A percentile compares a stretch with the other conserved stretches of the same genome.
phyloP scores from a whole-genome alignment of 345 rosid species.

The Pistacia atlantica region DNA sequence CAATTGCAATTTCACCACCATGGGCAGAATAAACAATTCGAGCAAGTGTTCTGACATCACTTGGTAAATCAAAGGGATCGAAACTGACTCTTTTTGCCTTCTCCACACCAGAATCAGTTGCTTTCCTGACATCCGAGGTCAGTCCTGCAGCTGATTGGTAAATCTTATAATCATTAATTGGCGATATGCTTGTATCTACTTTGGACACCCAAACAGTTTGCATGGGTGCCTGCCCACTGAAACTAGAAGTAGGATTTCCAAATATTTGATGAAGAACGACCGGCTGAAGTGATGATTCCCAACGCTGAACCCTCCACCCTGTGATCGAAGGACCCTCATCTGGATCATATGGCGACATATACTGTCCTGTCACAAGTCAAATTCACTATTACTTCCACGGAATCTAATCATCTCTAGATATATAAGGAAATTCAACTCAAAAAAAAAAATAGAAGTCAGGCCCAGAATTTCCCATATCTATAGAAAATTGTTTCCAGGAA shows the following conservation, averaged over 20 bases:
- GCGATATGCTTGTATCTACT: constrained; percentile 94
- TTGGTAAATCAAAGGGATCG: constrained; percentile 98
- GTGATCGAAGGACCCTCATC: constrained; percentile 99
- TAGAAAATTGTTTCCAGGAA: background rate
- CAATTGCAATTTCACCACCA: constrained; percentile 97
- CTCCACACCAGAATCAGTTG: constrained; percentile 54
- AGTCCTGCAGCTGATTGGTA: constrained; percentile 62
- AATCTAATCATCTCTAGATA: constrained; percentile 6
- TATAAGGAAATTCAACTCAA: background rate
- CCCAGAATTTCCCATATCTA: background rate
- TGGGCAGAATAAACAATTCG: constrained; percentile 98
- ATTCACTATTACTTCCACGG: constrained; percentile 8
- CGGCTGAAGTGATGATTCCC: constrained; percentile 98
- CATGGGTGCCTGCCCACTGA: constrained; percentile 93
- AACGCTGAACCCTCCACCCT: constrained; percentile 99
- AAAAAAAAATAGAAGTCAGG: background rate
- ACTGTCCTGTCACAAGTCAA: constrained; percentile 67
- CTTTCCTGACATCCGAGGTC: constrained; percentile 51
- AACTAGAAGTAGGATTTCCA: constrained; percentile 90
- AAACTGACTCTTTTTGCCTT: constrained; percentile 71
- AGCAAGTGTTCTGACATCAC: constrained; percentile 93
- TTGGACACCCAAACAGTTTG: constrained; percentile 97
- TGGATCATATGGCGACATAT: constrained; percentile 99
- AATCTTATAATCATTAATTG: constrained; percentile 75
- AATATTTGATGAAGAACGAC: constrained; percentile 97